Conservation (phyloP, 2,329 filamentous ascomycete genomes). For the Ceratocystis harringtonii region DNA sequence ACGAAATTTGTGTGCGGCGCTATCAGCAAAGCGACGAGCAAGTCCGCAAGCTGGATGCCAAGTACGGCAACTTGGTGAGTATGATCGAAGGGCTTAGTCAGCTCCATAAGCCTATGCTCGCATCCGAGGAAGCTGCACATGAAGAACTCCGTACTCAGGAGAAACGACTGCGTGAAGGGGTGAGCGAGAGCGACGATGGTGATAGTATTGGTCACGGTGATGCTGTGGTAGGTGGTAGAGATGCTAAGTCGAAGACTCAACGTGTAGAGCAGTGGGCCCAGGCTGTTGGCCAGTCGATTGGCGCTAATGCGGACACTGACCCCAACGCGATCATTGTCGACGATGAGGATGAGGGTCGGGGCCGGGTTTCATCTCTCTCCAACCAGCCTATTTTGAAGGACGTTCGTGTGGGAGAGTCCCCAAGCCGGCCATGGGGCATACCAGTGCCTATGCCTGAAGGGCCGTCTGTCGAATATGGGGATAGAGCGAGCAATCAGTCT, state of each 20-base stretch:
- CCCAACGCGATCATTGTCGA: constrained; percentile 21
- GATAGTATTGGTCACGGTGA: constrained; percentile 19
- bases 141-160: constrained; percentile 28
- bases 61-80: constrained; percentile 79
- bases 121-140: constrained; percentile 31
- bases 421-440: constrained; percentile 86
- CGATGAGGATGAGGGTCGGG: constrained; percentile 41
- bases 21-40: constrained; percentile 79
- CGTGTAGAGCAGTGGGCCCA: constrained; percentile 80
- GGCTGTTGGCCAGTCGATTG: constrained; percentile 41
- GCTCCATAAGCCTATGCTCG: constrained; percentile 78
- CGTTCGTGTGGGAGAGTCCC: constrained; percentile 83
- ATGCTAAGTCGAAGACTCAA: constrained; percentile 31
- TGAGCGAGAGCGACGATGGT: constrained; percentile 30
- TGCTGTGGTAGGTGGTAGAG: background rate
- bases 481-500: background rate
- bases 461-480: background rate
- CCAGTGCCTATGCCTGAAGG: constrained; percentile 49
- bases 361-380: constrained; percentile 46
- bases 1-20: constrained; percentile 78
- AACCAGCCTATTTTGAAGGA: constrained; percentile 70
- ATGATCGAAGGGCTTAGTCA: constrained; percentile 87
- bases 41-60: constrained; percentile 77
- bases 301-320: constrained; percentile 29
- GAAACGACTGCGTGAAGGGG: constrained; percentile 25